A percentile compares a stretch with the other conserved stretches of the same genome.
Evolutionary conservation across 352 stramenopile species (phyloP).

Genomic region (Phytopythium cucurbitacearum): DNA sequence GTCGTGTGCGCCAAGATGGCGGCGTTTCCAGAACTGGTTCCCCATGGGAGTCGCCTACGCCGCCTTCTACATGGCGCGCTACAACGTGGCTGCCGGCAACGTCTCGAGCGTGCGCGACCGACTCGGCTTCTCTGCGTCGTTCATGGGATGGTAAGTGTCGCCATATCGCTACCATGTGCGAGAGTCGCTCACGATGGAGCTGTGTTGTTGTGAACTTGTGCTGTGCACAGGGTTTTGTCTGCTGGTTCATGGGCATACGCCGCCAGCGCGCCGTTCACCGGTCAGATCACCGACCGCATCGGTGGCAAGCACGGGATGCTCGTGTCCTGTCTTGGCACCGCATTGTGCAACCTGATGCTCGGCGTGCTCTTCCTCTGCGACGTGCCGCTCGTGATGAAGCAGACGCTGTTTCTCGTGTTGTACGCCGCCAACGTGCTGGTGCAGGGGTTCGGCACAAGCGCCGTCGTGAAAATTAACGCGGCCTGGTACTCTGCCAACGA

Average conservation of each 20-base stretch:
- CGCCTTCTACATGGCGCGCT: slow-evolving; percentile 77
- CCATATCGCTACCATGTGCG: not conserved
- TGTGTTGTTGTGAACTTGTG: not conserved
- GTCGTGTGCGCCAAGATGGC: slow-evolving; percentile 30
- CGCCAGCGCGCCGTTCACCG: slow-evolving; percentile 60
- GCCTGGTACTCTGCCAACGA: slow-evolving; percentile 66
- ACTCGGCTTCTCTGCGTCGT: slow-evolving; percentile 56
- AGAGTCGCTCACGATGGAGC: no score
- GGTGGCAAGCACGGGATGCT: slow-evolving; percentile 68
- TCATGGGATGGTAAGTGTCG: slow-evolving; percentile 62
- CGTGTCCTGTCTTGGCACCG: slow-evolving; percentile 54
- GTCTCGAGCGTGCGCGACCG: slow-evolving; percentile 44
- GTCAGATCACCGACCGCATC: slow-evolving; percentile 67
- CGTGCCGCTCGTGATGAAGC: slow-evolving; percentile 20
- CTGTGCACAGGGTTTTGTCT: slow-evolving; percentile 44
- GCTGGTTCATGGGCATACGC: slow-evolving; percentile 71
- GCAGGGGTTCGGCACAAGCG: slow-evolving; percentile 74
- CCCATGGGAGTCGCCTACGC: slow-evolving; percentile 71
- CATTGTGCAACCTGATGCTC: slow-evolving; percentile 59
- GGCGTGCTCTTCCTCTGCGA: slow-evolving; percentile 47
- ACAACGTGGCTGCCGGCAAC: slow-evolving; percentile 71
- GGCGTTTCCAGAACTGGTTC: slow-evolving; percentile 71
- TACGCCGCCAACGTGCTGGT: slow-evolving; percentile 68
- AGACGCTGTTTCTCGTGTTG: slow-evolving; percentile 49
- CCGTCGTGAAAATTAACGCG: slow-evolving; percentile 83